Evolutionary conservation across 805 yeast species (phyloP).

Genomic region (Yamadazyma paraphyllophila): DNA sequence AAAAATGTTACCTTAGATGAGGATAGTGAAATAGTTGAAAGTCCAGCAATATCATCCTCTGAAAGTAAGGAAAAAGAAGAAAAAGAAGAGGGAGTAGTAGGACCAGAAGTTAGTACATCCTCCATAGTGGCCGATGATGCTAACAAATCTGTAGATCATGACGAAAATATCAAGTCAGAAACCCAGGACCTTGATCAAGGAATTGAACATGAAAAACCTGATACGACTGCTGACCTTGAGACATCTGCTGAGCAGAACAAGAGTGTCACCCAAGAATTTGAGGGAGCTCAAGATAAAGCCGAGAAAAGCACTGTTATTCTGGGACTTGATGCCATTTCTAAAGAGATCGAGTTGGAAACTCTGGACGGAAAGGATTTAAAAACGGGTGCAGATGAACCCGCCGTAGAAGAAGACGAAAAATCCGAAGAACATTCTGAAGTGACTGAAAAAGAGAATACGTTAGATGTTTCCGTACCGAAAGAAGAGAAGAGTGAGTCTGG

Average conservation of each 20-base stretch:
- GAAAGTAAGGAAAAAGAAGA: too few relatives aligned
- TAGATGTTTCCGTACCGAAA: too few relatives aligned
- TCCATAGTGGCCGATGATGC: too few relatives aligned
- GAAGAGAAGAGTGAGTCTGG: too few relatives aligned
- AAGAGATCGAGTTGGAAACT: not conserved
- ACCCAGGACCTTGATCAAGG: constrained; percentile 4
- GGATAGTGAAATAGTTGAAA: too few relatives aligned
- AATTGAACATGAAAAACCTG: constrained; percentile 1
- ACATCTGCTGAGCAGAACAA: not conserved
- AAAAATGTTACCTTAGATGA: too few relatives aligned
- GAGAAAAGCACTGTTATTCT: not conserved
- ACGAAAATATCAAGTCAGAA: constrained; percentile 1
- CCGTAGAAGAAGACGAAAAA: constrained; percentile 3
- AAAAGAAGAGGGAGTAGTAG: too few relatives aligned
- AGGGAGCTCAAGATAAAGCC: not conserved
- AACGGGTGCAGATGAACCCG: not conserved
- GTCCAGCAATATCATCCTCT: too few relatives aligned
- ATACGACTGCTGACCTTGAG: not conserved
- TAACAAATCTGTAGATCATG: too few relatives aligned
- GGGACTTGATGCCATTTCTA: not conserved
- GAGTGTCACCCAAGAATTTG: too few relatives aligned
- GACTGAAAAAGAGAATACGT: not conserved
- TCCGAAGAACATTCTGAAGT: not conserved
- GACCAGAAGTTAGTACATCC: too few relatives aligned
- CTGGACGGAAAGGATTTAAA: not conserved